Evolutionary conservation across 768 basidiomycete genomes (phyloP), one percentile per base, ranked within the genome.

Genomic region (Coprinopsis strossmayeri): DNA sequence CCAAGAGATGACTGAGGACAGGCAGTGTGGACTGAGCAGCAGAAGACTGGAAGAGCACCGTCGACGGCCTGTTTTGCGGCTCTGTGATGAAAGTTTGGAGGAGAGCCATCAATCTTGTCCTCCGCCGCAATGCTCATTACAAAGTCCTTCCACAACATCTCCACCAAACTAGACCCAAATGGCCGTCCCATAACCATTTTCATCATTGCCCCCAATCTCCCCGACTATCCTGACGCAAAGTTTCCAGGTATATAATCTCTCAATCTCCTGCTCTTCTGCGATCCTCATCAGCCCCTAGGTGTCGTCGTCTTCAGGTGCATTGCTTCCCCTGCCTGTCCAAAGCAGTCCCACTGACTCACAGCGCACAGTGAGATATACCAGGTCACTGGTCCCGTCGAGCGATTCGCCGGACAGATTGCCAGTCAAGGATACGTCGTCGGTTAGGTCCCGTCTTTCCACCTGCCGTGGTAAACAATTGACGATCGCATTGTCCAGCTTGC

Each of bases 341-440:
- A 37, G 30, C 46, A n/a, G 48, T 27, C 11, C 28, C 18, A 30
- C 34, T 41, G 25, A 25, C 17, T 17, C 24, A 12, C 10, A 23
- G n/a, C n/a, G n/a, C 15, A n/a, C 59, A 92, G 91, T 58, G 93
- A 95, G 69, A 97, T 97, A 47, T 97, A 96, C 62, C 89, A 91
- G 63, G 91, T 94, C 1, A 94, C 91, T n/a, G 91, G 91, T 0
- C 93, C 93, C 28, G 93, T 95, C n/a, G 92, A 94, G 62, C 80
- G 93, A 43, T 91, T 89, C 60, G 87, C 87, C 0, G 82, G 86
- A 12, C 86, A 88, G 67, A 91, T 93, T 55, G 91, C 90, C 7
- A 89, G 85, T 53, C 84, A 91, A 25, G 90, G 90, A 54, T 90
- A 78, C 55, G 77, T 91, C 40, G 87, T 89, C 10, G 89, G 89